phyloP scores from a whole-genome alignment of 371 early-diverging fungal genomes.

The Apophysomyces ossiformis region DNA sequence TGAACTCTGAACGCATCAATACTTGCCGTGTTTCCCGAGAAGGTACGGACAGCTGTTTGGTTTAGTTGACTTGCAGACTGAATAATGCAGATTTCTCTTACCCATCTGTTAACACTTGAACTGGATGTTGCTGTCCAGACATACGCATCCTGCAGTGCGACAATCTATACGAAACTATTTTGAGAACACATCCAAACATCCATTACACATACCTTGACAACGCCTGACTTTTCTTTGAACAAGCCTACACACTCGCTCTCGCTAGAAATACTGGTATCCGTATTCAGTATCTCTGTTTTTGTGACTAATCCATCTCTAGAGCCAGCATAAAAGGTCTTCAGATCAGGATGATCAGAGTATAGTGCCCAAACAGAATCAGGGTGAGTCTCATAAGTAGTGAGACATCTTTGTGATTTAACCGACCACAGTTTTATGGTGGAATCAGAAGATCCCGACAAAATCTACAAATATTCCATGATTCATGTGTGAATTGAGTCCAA shows the following conservation, averaged over 20 bases:
- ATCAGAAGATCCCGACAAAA: conserved; percentile 92
- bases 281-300: conserved; percentile 61
- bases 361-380: conserved; percentile 93
- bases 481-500: not conserved
- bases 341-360: conserved; percentile 80
- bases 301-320: conserved; percentile 90
- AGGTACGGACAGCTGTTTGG: conserved; percentile 60
- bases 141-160: conserved; percentile 77
- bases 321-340: conserved; percentile 91
- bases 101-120: conserved; percentile 87
- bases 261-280: conserved; percentile 40
- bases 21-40: conserved; percentile 47
- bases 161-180: conserved; percentile 50
- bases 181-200: not conserved
- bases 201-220: conserved; percentile 66
- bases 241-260: conserved; percentile 82
- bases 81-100: conserved; percentile 19
- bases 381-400: conserved; percentile 85
- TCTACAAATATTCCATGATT: conserved; percentile 40
- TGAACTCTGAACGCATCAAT: conserved; percentile 52
- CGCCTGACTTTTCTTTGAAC: conserved; percentile 82
- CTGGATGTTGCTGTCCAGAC: conserved; percentile 93
- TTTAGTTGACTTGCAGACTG: conserved; percentile 1
- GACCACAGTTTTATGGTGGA: conserved; percentile 95
- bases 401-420: conserved; percentile 81